These are phyloP conservation scores for Solanum bulbocastanum DNA, from an alignment of 257 asterid genomes.

Conservation along the genomic window DNA sequence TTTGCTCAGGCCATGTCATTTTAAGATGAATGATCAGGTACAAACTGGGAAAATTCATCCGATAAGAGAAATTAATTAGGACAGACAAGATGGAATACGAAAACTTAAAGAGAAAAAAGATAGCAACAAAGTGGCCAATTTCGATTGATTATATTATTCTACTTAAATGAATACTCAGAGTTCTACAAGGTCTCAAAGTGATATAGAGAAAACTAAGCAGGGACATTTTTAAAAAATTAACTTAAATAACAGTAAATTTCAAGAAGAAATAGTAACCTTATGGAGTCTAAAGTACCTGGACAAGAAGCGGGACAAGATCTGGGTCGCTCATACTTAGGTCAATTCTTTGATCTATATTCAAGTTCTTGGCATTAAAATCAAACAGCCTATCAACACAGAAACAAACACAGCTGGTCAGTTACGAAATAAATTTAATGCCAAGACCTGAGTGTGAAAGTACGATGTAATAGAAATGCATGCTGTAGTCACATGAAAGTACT, in stretches of 20 bases:
- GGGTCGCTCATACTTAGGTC: slow-evolving; percentile 97
- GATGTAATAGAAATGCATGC: neutral
- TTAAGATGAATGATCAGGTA: neutral
- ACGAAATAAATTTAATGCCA: neutral
- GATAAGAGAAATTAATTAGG: neutral
- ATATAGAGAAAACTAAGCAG: neutral
- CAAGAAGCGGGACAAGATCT: slow-evolving; percentile 88
- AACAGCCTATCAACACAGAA: slow-evolving; percentile 48
- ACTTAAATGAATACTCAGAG: neutral
- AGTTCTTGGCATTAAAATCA: slow-evolving; percentile 68
- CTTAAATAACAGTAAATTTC: neutral
- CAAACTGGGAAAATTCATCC: neutral
- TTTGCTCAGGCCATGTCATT: neutral
- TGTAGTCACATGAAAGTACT: neutral
- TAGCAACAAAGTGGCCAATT: neutral
- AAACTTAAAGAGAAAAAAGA: neutral
- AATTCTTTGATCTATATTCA: slow-evolving; percentile 86
- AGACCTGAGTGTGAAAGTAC: neutral
- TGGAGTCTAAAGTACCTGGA: slow-evolving; percentile 52
- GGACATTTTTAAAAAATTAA: neutral
- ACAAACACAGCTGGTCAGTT: neutral
- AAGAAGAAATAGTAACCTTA: slow-evolving; percentile 1
- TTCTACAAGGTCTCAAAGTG: slow-evolving; percentile 1
- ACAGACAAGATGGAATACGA: neutral
- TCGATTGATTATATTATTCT: neutral